A percentile compares a stretch with the other conserved stretches of the same genome.
phyloP scores from a whole-genome alignment of 805 yeast species.

The Spathaspora sp. region DNA sequence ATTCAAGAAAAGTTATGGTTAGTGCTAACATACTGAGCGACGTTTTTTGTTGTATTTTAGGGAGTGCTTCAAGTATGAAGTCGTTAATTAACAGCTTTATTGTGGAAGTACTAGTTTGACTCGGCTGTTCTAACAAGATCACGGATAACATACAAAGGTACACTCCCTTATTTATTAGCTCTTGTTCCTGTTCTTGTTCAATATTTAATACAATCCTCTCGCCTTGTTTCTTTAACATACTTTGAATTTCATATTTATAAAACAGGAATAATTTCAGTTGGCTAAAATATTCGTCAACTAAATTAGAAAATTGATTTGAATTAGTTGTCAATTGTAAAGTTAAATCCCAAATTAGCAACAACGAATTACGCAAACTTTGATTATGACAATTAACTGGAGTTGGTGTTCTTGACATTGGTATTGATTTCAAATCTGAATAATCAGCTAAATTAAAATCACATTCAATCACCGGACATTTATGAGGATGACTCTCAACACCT shows the following conservation, averaged over 20 bases:
- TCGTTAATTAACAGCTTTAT: background rate
- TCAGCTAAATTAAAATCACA: slow-evolving; percentile 36
- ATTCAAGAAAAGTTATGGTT: background rate
- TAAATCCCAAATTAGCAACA: slow-evolving; percentile 27
- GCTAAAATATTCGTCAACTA: slow-evolving; percentile 25
- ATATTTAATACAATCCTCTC: slow-evolving; percentile 8
- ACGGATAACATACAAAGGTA: slow-evolving; percentile 28
- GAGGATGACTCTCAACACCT: background rate
- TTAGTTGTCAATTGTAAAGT: slow-evolving; percentile 14
- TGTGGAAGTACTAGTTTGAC: background rate
- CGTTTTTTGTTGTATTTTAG: background rate
- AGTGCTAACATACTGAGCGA: background rate
- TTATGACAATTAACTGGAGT: background rate
- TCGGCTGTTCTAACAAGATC: slow-evolving; percentile 31
- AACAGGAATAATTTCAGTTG: slow-evolving; percentile 18
- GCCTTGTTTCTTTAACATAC: slow-evolving; percentile 14
- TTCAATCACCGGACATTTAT: slow-evolving; percentile 37
- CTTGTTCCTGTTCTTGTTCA: background rate
- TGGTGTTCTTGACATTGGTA: background rate
- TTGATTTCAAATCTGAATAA: background rate
- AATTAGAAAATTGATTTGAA: slow-evolving; percentile 22
- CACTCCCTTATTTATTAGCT: slow-evolving; percentile 19
- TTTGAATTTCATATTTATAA: slow-evolving; percentile 21
- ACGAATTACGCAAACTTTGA: slow-evolving; percentile 10
- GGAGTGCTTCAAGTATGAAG: background rate